phyloP scores from a whole-genome alignment of 352 stramenopile genomes.

The Pythium volutum region DNA sequence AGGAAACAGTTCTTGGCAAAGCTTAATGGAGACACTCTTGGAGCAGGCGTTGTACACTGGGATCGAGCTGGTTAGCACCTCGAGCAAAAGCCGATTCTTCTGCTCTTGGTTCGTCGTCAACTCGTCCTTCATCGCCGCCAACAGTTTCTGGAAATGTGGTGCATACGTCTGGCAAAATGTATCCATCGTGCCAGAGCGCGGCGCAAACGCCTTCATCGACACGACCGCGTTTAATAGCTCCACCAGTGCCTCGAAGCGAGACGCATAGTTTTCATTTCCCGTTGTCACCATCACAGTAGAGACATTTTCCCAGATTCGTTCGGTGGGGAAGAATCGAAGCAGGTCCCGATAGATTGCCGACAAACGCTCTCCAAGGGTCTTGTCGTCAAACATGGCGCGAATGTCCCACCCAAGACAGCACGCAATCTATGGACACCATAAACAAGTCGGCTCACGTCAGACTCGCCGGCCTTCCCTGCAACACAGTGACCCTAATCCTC shows the following conservation, averaged over 20 bases:
- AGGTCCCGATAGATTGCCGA: conserved; percentile 44
- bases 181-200: conserved; percentile 41
- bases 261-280: conserved; percentile 6
- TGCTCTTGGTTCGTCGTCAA: conserved; percentile 27
- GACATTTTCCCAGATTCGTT: conserved; percentile 42
- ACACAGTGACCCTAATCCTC: background rate
- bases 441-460: background rate
- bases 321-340: conserved; percentile 36
- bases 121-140: conserved; percentile 24
- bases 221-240: conserved; percentile 40
- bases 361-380: conserved; percentile 28
- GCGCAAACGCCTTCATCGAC: conserved; percentile 30
- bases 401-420: conserved; percentile 49
- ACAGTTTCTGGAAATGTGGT: conserved; percentile 39
- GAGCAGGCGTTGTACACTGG: conserved; percentile 41
- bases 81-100: conserved; percentile 36
- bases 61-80: conserved; percentile 43
- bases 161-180: conserved; percentile 45
- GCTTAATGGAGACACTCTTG: conserved; percentile 20
- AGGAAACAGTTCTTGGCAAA: conserved; percentile 35
- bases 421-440: conserved; percentile 33
- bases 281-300: conserved; percentile 25
- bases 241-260: conserved; percentile 32
- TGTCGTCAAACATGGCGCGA: conserved; percentile 35
- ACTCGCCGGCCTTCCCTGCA: background rate